phyloP scores from a whole-genome alignment of 2,329 filamentous ascomycete species.

The Cladosporium cucumerinum region DNA sequence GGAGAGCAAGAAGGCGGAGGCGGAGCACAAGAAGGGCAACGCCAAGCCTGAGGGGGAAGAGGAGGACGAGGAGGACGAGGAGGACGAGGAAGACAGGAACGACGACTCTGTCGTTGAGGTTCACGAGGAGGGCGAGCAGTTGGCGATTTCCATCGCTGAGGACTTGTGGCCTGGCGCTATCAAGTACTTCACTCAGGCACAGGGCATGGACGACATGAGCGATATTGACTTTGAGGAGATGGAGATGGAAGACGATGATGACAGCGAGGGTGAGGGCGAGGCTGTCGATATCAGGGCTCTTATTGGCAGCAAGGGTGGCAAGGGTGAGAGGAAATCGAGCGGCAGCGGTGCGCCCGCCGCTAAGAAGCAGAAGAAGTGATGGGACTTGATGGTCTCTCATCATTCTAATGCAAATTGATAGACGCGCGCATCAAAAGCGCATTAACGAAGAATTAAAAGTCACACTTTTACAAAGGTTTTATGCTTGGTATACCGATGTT shows the following conservation, averaged over 20 bases:
- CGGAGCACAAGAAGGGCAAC: constrained; percentile 59
- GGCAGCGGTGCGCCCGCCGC: constrained; percentile 38
- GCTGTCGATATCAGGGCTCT: constrained; percentile 46
- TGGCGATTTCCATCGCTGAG: constrained; percentile 77
- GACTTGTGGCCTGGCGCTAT: constrained; percentile 86
- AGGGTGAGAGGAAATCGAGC: constrained; percentile 36
- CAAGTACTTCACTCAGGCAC: constrained; percentile 75
- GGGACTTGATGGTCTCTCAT: neutral
- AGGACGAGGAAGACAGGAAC: constrained; percentile 59
- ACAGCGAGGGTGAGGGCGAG: constrained; percentile 48
- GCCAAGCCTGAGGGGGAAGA: constrained; percentile 44
- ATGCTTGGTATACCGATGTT: neutral
- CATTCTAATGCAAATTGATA: neutral
- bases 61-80: constrained; percentile 52
- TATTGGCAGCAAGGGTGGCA: constrained; percentile 42
- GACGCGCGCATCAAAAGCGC: neutral
- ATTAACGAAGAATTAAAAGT: neutral
- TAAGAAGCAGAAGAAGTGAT: constrained; percentile 36
- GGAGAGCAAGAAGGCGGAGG: constrained; percentile 62
- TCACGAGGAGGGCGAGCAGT: constrained; percentile 80
- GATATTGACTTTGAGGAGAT: constrained; percentile 67
- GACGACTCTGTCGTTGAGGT: constrained; percentile 73
- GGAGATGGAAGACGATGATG: constrained; percentile 51
- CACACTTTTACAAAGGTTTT: neutral
- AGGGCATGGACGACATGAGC: constrained; percentile 66